Base-by-base conservation (phyloP, 2,329 filamentous ascomycete genomes). In the Sclerotinia glacialis region DNA sequence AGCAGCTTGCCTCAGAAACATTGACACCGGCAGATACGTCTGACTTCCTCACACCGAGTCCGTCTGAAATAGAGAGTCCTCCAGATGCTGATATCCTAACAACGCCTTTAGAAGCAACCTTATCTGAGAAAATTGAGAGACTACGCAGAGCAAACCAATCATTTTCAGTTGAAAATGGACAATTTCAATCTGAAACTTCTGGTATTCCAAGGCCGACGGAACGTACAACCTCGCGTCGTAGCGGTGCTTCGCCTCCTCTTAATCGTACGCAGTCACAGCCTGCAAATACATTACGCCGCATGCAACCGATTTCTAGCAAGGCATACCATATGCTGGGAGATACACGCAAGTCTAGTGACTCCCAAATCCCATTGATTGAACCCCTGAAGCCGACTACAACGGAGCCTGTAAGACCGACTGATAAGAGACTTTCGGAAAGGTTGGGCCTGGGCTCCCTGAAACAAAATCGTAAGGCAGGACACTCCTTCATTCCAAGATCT, bases 401-500 rank as follows among this genome's bases (percentile, higher is more conserved):
- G 1, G 75, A 77, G 52, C 70, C 71, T 31, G 56, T 71, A 28
- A 76, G 74, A 53, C 65, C 69, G 16, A 70, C 72, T 16, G 76
- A 97, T 69, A 94, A 91, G 78, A 92, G 91, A 73, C 81, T 97
- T 66, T 86, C 86, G 18, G 92, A 92, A 71, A 86, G 89, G 65
- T 80, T 93, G 16, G 88, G 87, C 0, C 78, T 94, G 1, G 83
- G 82, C 37, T 82, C 86, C 4, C 78, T 91, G 66, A 94, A 93
- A 74, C 78, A 78, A 26, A 78, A 82, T 67, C 79, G 83, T 34
- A 88, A 87, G 73, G 76, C 78, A 1, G 81, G 80, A 3, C 79
- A 82, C n/a, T 98, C 95, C 1, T 84, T 94, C 52, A 98, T 99
- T 68, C 93, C 93, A 37, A 87, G 95, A 42, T 95, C 95, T 34